Evolutionary conservation across 1,284 basidiomycete genomes (phyloP).

Genomic region (Pholiota adiposa): DNA sequence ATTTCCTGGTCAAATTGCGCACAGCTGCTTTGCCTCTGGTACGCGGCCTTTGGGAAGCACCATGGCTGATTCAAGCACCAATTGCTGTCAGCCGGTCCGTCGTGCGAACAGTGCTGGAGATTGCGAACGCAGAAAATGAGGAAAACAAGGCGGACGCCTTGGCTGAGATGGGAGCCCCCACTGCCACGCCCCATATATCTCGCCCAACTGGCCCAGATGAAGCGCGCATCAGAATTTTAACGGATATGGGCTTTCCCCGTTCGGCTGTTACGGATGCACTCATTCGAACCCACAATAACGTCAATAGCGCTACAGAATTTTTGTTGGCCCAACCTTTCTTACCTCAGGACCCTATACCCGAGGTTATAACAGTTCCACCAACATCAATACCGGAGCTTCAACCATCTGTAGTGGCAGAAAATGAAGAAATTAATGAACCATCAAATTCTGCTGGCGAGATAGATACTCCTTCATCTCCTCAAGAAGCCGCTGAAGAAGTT

Average conservation of each 20-base stretch:
- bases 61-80: conserved; percentile 82
- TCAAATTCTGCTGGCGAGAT: conserved; percentile 3
- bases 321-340: conserved; percentile 86
- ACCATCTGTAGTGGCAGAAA: conserved; percentile 26
- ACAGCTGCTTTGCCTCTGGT: conserved; percentile 72
- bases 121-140: conserved; percentile 85
- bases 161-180: conserved; percentile 32
- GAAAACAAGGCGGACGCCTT: conserved; percentile 52
- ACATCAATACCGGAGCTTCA: conserved; percentile 17
- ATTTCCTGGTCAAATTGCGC: conserved; percentile 86
- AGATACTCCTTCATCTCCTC: conserved; percentile 32
- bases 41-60: conserved; percentile 78
- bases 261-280: conserved; percentile 86
- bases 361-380: not conserved
- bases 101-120: conserved; percentile 80
- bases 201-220: conserved; percentile 70
- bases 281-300: conserved; percentile 85
- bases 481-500: conserved; percentile 26
- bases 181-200: conserved; percentile 36
- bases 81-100: conserved; percentile 75
- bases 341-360: conserved; percentile 56
- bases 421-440: conserved; percentile 1
- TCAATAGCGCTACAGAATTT: conserved; percentile 89
- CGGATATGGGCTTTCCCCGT: conserved; percentile 97
- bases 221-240: conserved; percentile 78